Conservation (phyloP, 2,329 filamentous ascomycete species). For the Verticillium isaacii region DNA sequence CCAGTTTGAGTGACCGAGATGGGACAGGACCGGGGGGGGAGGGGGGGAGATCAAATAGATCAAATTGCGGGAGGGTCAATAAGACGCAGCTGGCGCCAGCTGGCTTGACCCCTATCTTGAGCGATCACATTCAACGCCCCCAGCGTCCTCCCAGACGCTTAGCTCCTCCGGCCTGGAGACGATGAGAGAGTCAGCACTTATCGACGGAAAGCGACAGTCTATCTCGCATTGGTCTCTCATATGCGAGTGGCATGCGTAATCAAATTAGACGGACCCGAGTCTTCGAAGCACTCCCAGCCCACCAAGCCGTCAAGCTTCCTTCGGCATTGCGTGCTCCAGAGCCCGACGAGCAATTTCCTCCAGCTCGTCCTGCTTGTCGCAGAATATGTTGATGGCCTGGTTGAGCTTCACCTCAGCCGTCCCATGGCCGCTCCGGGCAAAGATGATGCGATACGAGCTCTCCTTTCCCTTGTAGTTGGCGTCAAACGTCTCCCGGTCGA, state of each 20-base stretch:
- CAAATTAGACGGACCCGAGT: too few species aligned
- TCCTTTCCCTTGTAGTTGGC: constrained; percentile 28
- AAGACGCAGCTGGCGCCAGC: not conserved
- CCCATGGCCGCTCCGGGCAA: constrained; percentile 41
- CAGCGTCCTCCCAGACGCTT: too few species aligned
- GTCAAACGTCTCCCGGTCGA: constrained; percentile 5
- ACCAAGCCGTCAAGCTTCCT: not conserved
- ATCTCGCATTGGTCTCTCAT: too few species aligned
- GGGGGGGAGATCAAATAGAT: not conserved
- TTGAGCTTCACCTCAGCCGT: constrained; percentile 45
- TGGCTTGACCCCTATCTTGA: not conserved
- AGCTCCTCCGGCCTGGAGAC: too few species aligned
- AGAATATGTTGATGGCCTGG: constrained; percentile 54
- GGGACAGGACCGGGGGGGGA: not conserved
- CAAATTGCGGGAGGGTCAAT: not conserved
- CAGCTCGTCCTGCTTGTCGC: constrained; percentile 47
- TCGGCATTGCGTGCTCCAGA: not conserved
- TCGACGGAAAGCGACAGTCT: too few species aligned
- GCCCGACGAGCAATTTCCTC: constrained; percentile 26
- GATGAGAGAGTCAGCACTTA: too few species aligned
- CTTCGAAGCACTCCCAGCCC: too few species aligned
- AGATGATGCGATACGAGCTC: constrained; percentile 43
- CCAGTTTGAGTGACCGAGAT: not conserved
- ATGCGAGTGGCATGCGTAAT: too few species aligned
- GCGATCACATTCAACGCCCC: too few species aligned